Evolutionary conservation across 1,284 basidiomycete species (phyloP).

Genomic region (Somion occarium): DNA sequence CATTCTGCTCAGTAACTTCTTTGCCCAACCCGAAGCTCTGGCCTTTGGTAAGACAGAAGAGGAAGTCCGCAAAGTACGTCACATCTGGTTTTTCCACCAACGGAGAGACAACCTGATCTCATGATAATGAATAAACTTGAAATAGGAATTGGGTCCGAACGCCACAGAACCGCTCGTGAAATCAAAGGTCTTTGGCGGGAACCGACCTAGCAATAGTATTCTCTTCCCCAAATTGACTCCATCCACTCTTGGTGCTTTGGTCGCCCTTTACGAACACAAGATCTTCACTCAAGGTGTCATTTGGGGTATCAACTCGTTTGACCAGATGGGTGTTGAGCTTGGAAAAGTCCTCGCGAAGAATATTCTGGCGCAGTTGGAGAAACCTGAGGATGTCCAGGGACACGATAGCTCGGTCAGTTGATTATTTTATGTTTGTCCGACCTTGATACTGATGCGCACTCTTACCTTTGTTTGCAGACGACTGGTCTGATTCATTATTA

Average conservation of each 20-base stretch:
- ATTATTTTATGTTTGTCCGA: slow-evolving; percentile 1
- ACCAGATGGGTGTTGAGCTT: slow-evolving; percentile 95
- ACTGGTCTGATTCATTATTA: slow-evolving; percentile 94
- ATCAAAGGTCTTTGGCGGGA: slow-evolving; percentile 98
- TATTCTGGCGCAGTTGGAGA: slow-evolving; percentile 84
- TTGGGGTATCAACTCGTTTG: slow-evolving; percentile 98
- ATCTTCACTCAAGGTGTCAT: slow-evolving; percentile 97
- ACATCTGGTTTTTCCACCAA: neutral
- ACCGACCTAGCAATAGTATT: slow-evolving; percentile 96
- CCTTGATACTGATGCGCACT: neutral
- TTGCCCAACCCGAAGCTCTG: slow-evolving; percentile 95
- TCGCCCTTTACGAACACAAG: slow-evolving; percentile 98
- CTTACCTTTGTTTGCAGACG: slow-evolving; percentile 48
- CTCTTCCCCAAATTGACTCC: slow-evolving; percentile 93
- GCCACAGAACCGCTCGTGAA: slow-evolving; percentile 86
- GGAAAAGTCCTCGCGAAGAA: slow-evolving; percentile 96
- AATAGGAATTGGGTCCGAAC: slow-evolving; percentile 70
- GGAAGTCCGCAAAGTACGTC: slow-evolving; percentile 53
- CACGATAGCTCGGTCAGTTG: slow-evolving; percentile 87
- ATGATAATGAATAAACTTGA: neutral
- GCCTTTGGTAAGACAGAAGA: slow-evolving; percentile 97
- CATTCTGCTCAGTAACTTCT: slow-evolving; percentile 97
- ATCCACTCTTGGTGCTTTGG: slow-evolving; percentile 79
- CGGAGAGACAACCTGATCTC: no score
- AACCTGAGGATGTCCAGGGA: slow-evolving; percentile 79